phyloP scores from a whole-genome alignment of 805 yeast genomes.

The Candida boleticola region DNA sequence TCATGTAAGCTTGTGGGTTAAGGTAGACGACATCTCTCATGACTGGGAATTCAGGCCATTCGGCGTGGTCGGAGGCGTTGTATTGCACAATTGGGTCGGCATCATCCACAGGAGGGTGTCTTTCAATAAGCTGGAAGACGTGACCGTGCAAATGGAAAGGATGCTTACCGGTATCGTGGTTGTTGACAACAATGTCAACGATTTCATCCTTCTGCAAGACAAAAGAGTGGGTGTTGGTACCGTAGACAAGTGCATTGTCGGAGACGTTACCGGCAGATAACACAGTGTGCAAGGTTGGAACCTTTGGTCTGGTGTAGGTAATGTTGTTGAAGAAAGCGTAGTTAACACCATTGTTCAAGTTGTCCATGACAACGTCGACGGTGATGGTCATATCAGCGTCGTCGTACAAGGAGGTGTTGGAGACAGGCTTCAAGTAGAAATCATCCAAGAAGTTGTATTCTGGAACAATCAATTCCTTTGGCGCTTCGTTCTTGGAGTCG shows the following conservation, averaged over 20 bases:
- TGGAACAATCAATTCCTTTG: conserved; percentile 21
- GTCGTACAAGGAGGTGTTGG: conserved; percentile 47
- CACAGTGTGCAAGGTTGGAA: conserved; percentile 67
- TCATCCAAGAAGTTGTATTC: conserved; percentile 64
- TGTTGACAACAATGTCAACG: conserved; percentile 75
- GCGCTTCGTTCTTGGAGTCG: conserved; percentile 26
- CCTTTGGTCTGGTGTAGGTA: conserved; percentile 63
- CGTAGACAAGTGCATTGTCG: conserved; percentile 62
- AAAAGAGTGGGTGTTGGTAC: conserved; percentile 64
- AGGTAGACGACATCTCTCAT: conserved; percentile 71
- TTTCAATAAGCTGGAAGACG: conserved; percentile 58
- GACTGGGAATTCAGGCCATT: conserved; percentile 58
- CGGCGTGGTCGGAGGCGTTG: conserved; percentile 32
- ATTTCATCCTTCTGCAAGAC: conserved; percentile 60
- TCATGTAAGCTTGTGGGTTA: conserved; percentile 65
- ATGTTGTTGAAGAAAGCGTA: conserved; percentile 75
- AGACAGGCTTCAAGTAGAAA: conserved; percentile 65
- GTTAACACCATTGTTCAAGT: conserved; percentile 69
- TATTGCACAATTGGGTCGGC: conserved; percentile 52
- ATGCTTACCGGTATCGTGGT: conserved; percentile 75
- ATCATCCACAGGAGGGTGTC: conserved; percentile 51
- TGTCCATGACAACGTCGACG: conserved; percentile 61
- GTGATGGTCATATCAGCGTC: conserved; percentile 63
- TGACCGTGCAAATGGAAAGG: conserved; percentile 82
- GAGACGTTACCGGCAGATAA: conserved; percentile 59